These are phyloP conservation scores for Leccinum fuscescens DNA, from an alignment of 1,284 basidiomycete species.

Conservation along the genomic window DNA sequence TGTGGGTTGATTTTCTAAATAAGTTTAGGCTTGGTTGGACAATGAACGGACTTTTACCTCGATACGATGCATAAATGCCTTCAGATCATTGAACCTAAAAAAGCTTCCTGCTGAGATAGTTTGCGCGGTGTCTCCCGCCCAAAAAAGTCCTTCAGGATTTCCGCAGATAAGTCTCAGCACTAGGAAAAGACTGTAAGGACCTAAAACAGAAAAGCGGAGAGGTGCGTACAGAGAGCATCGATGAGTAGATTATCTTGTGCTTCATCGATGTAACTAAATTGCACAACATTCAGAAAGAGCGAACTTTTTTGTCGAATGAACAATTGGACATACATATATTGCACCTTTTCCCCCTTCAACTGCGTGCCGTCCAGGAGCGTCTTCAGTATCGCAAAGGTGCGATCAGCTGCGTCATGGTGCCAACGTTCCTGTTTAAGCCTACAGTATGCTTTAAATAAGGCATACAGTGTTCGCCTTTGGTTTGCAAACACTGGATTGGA, in stretches of 20 bases:
- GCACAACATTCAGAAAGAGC: not conserved
- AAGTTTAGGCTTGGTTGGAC: not conserved
- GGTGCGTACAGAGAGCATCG: constrained; percentile 14
- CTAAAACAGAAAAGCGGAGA: not conserved
- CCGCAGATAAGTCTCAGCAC: constrained; percentile 60
- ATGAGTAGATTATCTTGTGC: constrained; percentile 48
- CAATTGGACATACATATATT: constrained; percentile 51
- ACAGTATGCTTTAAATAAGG: constrained; percentile 54
- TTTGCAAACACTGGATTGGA: constrained; percentile 54
- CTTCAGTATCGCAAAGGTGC: constrained; percentile 57
- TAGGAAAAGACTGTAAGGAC: constrained; percentile 27
- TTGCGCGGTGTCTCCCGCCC: constrained; percentile 79
- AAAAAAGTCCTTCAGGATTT: constrained; percentile 69
- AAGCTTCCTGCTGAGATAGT: constrained; percentile 71
- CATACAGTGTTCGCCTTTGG: constrained; percentile 50
- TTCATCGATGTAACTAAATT: constrained; percentile 65
- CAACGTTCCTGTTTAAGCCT: constrained; percentile 43
- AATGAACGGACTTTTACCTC: constrained; percentile 41
- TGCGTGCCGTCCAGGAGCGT: constrained; percentile 31
- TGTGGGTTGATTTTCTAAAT: constrained; percentile 1
- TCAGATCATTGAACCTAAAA: constrained; percentile 71
- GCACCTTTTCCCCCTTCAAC: constrained; percentile 44
- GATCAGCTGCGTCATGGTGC: constrained; percentile 64
- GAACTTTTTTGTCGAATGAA: not conserved
- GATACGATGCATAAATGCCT: constrained; percentile 58